A percentile compares a stretch with the other conserved stretches of the same genome.
Conservation (phyloP, 306 rosid genomes). For the Cucumis sativus region Cucumber_9930_V3 NC_026656.2:24065501-24066000, state of each 20-base stretch:
- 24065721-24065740: slow-evolving; percentile 77
- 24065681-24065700: slow-evolving; percentile 59
- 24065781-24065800: slow-evolving; percentile 73
- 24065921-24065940: slow-evolving; percentile 58
- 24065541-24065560: slow-evolving; percentile 46
- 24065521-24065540: slow-evolving; percentile 69
- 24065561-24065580: slow-evolving; percentile 45
- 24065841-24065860: slow-evolving; percentile 44
- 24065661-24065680: slow-evolving; percentile 51
- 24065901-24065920: slow-evolving; percentile 25
- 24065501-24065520: slow-evolving; percentile 58
- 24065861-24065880: slow-evolving; percentile 51
- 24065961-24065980: slow-evolving; percentile 65
- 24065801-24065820: slow-evolving; percentile 39
- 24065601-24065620: slow-evolving; percentile 36
- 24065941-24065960: slow-evolving; percentile 45
- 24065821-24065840: slow-evolving; percentile 75
- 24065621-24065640: slow-evolving; percentile 45
- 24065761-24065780: slow-evolving; percentile 75
- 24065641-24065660: slow-evolving; percentile 34
- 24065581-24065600: slow-evolving; percentile 47
- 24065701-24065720: slow-evolving; percentile 71
- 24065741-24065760: slow-evolving; percentile 74
- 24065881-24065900: slow-evolving; percentile 22
- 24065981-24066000: slow-evolving; percentile 69